Evolutionary conservation across 148 eudicot species (phyloP).

Genomic region (Vaccinium corymbosum): DNA sequence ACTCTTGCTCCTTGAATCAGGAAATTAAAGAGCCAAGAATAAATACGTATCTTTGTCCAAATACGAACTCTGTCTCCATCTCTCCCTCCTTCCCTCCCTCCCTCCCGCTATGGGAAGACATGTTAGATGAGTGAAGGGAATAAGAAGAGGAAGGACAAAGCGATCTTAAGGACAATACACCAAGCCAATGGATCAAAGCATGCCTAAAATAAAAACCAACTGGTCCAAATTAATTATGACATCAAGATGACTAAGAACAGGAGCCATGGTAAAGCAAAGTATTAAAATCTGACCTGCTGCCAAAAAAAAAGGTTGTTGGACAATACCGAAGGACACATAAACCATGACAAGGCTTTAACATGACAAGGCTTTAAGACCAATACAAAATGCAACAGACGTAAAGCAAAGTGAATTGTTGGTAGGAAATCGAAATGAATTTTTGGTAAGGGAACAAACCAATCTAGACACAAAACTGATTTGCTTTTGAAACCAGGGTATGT

Average conservation of each 20-base stretch:
- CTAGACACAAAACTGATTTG: background rate
- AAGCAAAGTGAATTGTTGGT: background rate
- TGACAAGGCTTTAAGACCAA: constrained; percentile 6
- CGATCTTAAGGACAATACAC: background rate
- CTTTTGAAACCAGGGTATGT: background rate
- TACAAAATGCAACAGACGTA: constrained; percentile 2
- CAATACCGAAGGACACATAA: background rate
- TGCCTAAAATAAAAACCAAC: background rate
- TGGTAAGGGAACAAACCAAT: constrained; percentile 38
- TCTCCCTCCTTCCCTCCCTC: background rate
- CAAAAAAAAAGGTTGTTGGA: background rate
- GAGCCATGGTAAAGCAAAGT: background rate
- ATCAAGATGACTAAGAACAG: background rate
- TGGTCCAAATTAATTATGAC: background rate
- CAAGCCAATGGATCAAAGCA: background rate
- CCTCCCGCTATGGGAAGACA: background rate
- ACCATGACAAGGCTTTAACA: constrained; percentile 11
- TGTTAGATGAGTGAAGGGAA: background rate
- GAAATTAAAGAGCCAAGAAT: background rate
- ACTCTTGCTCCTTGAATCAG: background rate
- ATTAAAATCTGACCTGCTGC: background rate
- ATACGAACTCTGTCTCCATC: too few species aligned
- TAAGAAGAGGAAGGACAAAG: background rate
- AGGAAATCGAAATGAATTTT: background rate
- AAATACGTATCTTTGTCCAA: background rate